phyloP scores from a whole-genome alignment of 1,284 basidiomycete genomes.

The Lentinula novae-zelandiae region DNA sequence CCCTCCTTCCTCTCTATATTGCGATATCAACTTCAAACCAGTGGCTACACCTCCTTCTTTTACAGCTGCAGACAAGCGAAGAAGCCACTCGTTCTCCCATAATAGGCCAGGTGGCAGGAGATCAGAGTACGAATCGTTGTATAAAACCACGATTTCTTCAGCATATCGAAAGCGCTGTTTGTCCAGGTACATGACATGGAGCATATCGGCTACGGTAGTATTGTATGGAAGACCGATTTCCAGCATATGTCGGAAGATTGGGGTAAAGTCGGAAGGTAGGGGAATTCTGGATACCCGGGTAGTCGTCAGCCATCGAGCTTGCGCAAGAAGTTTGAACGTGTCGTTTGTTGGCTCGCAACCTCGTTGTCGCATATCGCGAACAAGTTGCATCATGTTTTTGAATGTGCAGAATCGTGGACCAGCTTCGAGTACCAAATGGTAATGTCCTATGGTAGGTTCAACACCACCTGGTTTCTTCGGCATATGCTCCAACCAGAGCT shows the following conservation, averaged over 20 bases:
- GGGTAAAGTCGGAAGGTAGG: constrained; percentile 30
- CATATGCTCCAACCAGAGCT: constrained; percentile 48
- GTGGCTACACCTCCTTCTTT: constrained; percentile 24
- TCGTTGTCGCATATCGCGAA: constrained; percentile 38
- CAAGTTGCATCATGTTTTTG: constrained; percentile 35
- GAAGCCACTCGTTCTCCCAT: constrained; percentile 12
- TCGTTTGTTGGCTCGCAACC: constrained; percentile 43
- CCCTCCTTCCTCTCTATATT: constrained; percentile 23
- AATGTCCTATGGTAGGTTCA: constrained; percentile 47
- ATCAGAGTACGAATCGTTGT: constrained; percentile 7
- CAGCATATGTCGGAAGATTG: constrained; percentile 44
- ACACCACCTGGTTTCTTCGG: constrained; percentile 41
- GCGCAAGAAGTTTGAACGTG: constrained; percentile 46
- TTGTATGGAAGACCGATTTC: constrained; percentile 39
- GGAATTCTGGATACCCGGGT: constrained; percentile 19
- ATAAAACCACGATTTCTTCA: constrained; percentile 3
- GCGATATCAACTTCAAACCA: constrained; percentile 24
- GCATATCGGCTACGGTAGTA: constrained; percentile 33
- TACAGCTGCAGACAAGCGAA: constrained; percentile 21
- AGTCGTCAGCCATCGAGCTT: constrained; percentile 30
- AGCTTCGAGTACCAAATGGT: constrained; percentile 46
- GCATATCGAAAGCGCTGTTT: constrained; percentile 14
- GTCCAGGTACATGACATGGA: constrained; percentile 41
- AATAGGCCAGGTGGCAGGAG: neutral
- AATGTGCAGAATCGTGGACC: constrained; percentile 35